Conservation (phyloP, 441 rosid genomes). For the Adansonia madagascariensis region DNA sequence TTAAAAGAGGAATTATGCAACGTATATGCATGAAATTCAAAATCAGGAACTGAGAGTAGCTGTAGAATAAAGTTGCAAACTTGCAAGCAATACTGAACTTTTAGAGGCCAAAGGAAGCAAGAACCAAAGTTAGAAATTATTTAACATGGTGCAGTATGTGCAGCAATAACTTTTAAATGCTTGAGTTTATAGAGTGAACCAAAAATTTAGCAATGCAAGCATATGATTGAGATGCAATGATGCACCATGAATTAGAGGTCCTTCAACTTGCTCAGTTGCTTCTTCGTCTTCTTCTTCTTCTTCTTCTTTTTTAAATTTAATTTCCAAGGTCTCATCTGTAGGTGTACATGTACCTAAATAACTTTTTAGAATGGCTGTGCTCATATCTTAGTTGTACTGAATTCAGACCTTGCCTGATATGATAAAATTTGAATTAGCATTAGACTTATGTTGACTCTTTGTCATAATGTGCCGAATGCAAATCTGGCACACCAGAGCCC, state of each 20-base stretch:
- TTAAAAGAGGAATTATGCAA: background rate
- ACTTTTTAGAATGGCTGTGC: background rate
- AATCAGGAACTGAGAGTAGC: background rate
- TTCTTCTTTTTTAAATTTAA: background rate
- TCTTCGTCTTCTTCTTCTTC: too few species aligned
- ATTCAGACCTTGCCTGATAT: background rate
- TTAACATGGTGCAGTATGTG: background rate
- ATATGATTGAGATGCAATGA: background rate
- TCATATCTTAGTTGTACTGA: background rate
- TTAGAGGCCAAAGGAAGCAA: background rate
- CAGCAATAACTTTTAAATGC: background rate
- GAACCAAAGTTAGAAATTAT: background rate
- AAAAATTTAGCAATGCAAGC: background rate
- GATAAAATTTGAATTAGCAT: background rate
- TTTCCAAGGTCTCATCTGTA: conserved; percentile 4
- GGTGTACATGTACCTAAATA: background rate
- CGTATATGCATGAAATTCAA: background rate
- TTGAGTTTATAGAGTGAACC: background rate
- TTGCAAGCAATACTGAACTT: background rate
- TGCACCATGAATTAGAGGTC: background rate
- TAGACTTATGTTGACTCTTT: background rate
- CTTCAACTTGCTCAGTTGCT: background rate
- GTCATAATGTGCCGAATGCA: too few species aligned
- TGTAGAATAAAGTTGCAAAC: background rate
- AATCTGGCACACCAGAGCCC: too few species aligned